Conservation (phyloP, 108 stramenopile species). For the Mediolabrus comicus region DNA sequence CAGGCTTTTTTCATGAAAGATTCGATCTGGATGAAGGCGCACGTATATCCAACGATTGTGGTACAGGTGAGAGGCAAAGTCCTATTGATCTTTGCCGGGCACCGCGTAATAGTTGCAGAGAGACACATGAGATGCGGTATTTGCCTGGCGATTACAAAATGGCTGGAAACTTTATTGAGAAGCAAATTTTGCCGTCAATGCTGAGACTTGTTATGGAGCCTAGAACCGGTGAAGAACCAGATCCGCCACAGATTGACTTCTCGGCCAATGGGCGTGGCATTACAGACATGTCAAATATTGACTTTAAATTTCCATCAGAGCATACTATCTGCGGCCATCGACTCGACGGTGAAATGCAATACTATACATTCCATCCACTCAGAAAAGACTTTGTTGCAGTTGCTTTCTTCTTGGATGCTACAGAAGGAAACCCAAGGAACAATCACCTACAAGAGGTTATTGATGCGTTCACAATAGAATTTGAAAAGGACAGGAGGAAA, state of each 20-base stretch:
- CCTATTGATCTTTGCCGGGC: constrained; percentile 68
- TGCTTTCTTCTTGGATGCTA: constrained; percentile 39
- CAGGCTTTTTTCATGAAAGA: constrained; percentile 24
- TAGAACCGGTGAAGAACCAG: constrained; percentile 40
- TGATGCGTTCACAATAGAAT: constrained; percentile 24
- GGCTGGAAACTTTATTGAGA: constrained; percentile 15
- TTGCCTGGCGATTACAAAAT: constrained; percentile 45
- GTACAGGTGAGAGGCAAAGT: constrained; percentile 51
- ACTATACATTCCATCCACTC: constrained; percentile 58
- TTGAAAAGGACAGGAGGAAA: constrained; percentile 21
- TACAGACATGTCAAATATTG: constrained; percentile 69
- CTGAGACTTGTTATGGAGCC: constrained; percentile 34
- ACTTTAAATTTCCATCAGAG: constrained; percentile 84
- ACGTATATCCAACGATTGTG: constrained; percentile 38
- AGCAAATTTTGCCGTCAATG: constrained; percentile 42
- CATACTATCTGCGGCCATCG: constrained; percentile 65
- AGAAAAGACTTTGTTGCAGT: constrained; percentile 41
- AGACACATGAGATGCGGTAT: constrained; percentile 42
- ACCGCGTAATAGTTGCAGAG: constrained; percentile 20
- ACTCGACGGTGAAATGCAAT: constrained; percentile 85
- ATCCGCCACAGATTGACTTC: constrained; percentile 65
- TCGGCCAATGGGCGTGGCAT: constrained; percentile 67
- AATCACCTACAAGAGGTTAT: constrained; percentile 42
- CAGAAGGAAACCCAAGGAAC: constrained; percentile 24
- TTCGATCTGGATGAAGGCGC: constrained; percentile 22